These are phyloP conservation scores for Cladosporium cucumerinum DNA, from an alignment of 2,329 filamentous ascomycete genomes.

Conservation along the genomic window DNA sequence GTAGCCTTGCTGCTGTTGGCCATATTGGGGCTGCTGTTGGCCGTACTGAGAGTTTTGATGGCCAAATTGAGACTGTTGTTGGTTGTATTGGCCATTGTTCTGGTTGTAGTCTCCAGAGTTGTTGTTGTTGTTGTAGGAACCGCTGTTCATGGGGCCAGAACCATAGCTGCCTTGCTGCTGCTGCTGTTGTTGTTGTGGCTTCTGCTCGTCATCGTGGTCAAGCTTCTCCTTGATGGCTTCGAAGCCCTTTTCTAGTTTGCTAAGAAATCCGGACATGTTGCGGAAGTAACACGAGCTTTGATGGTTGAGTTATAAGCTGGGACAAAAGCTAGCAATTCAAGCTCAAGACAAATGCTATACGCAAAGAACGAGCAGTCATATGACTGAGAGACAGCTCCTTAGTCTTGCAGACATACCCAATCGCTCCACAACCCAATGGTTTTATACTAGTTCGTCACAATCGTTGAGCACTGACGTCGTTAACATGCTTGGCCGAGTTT, in stretches of 20 bases:
- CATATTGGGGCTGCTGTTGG: background rate
- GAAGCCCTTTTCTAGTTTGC: slow-evolving; percentile 14
- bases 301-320: background rate
- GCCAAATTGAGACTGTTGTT: slow-evolving; percentile 6
- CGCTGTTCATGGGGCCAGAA: background rate
- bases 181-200: background rate
- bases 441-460: background rate
- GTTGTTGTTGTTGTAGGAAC: background rate
- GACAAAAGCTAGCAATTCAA: background rate
- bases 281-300: background rate
- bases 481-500: slow-evolving; percentile 8
- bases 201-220: background rate
- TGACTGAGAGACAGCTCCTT: background rate
- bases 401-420: background rate
- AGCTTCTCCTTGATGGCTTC: slow-evolving; percentile 12
- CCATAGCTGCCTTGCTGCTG: background rate
- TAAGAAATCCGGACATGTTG: slow-evolving; percentile 8
- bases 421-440: background rate
- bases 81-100: background rate
- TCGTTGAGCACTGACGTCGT: slow-evolving; percentile 12
- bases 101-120: background rate
- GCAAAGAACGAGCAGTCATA: background rate
- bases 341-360: background rate
- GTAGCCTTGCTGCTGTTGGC: slow-evolving; percentile 7
- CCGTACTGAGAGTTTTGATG: background rate